Evolutionary conservation across 228 moss, liverwort and hornwort genomes (phyloP).

Genomic region (Sphagnum magellanicum): DNA sequence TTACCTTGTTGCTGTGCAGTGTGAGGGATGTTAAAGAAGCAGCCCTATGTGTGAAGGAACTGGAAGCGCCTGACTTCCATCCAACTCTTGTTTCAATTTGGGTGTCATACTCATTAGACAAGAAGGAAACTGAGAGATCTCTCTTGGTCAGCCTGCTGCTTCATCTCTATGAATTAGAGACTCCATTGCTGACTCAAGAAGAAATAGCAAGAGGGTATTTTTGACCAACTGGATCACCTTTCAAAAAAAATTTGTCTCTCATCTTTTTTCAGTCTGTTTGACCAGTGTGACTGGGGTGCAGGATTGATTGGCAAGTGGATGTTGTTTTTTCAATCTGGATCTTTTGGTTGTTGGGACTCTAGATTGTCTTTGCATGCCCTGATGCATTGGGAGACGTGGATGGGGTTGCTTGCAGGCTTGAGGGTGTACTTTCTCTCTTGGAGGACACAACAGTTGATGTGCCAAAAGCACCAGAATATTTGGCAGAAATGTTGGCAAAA

Average conservation of each 20-base stretch:
- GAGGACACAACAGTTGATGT: conserved; percentile 81
- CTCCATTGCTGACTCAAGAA: conserved; percentile 55
- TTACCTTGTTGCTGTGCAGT: conserved; percentile 26
- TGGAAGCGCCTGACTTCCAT: conserved; percentile 57
- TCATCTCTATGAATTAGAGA: conserved; percentile 43
- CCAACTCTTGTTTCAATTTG: conserved; percentile 65
- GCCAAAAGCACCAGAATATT: conserved; percentile 75
- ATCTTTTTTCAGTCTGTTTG: background rate
- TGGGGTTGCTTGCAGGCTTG: conserved; percentile 39
- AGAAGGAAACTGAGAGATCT: conserved; percentile 72
- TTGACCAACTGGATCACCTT: too few species aligned
- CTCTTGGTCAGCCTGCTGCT: conserved; percentile 56
- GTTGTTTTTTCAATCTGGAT: too few species aligned
- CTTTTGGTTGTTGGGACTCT: too few species aligned
- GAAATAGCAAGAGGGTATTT: conserved; percentile 70
- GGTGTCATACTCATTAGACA: conserved; percentile 72
- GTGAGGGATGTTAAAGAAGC: conserved; percentile 61
- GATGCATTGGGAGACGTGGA: background rate
- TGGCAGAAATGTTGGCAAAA: conserved; percentile 62
- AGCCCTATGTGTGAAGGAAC: conserved; percentile 74
- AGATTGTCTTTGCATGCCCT: too few species aligned
- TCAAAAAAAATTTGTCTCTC: too few species aligned
- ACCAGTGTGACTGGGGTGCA: background rate
- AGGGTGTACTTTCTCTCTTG: conserved; percentile 55
- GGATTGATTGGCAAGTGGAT: background rate